phyloP scores from a whole-genome alignment of 2,329 filamentous ascomycete genomes.

The Fusarium sp. region DNA sequence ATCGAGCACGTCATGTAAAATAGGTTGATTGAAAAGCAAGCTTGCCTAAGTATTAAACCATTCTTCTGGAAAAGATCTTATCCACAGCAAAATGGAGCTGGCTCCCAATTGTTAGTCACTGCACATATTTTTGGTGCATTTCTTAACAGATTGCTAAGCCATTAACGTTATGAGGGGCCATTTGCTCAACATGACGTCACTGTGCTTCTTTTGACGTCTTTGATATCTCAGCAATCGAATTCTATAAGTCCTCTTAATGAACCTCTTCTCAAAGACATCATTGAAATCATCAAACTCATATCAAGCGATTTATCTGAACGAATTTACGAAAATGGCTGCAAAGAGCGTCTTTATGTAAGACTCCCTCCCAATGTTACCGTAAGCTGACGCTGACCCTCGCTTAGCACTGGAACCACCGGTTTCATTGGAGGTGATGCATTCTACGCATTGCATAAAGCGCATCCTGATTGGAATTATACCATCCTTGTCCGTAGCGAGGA shows the following conservation, averaged over 20 bases:
- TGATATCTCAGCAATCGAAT: neutral
- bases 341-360: conserved; percentile 18
- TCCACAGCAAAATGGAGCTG: neutral
- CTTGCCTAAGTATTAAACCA: neutral
- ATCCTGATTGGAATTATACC: conserved; percentile 55
- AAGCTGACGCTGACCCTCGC: neutral
- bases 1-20: neutral
- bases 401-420: conserved; percentile 16
- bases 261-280: fast-evolving
- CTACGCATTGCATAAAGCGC: conserved; percentile 2
- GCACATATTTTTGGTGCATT: fast-evolving
- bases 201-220: conserved; percentile 6
- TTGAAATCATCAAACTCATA: fast-evolving
- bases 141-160: neutral
- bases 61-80: neutral
- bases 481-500: conserved; percentile 55
- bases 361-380: fast-evolving
- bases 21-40: no score
- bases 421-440: conserved; percentile 23
- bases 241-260: fast-evolving
- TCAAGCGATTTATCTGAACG: fast-evolving
- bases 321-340: neutral
- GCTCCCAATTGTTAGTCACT: neutral
- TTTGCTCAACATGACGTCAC: conserved; percentile 3
- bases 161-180: neutral